These are phyloP conservation scores for Amanita brunnescens DNA, from an alignment of 768 basidiomycete genomes.

Conservation along the genomic window DNA sequence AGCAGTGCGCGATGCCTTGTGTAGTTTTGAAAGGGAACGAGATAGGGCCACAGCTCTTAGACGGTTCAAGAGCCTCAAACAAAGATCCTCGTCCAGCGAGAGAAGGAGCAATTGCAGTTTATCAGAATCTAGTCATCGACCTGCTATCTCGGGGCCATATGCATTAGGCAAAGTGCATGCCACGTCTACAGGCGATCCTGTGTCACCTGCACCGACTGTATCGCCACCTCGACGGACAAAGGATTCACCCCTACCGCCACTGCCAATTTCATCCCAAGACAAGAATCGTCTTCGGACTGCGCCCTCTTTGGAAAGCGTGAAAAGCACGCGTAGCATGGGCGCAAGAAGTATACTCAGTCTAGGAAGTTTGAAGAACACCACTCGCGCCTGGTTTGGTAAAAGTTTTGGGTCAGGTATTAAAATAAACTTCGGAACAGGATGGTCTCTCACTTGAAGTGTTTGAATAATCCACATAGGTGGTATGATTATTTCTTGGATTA, in stretches of 20 bases:
- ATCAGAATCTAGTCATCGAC: constrained; percentile 14
- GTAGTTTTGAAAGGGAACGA: constrained; percentile 17
- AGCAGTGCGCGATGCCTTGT: constrained; percentile 15
- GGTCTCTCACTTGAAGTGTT: neutral
- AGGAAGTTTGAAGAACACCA: constrained; percentile 33
- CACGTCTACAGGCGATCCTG: constrained; percentile 1
- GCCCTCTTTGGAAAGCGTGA: constrained; percentile 40
- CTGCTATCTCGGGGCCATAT: constrained; percentile 38
- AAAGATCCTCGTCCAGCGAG: constrained; percentile 10
- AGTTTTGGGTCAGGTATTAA: constrained; percentile 12
- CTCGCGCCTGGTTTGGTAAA: constrained; percentile 31
- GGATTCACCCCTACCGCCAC: constrained; percentile 6
- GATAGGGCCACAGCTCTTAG: constrained; percentile 22
- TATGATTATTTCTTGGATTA: constrained; percentile 10
- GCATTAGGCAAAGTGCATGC: constrained; percentile 26
- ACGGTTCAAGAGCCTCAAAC: constrained; percentile 26
- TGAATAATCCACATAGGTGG: neutral
- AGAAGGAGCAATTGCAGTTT: neutral
- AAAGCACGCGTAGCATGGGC: constrained; percentile 29
- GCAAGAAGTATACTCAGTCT: constrained; percentile 36
- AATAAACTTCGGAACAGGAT: constrained; percentile 9
- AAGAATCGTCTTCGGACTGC: constrained; percentile 1
- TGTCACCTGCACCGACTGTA: constrained; percentile 10
- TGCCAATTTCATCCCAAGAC: constrained; percentile 7
- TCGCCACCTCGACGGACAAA: constrained; percentile 8